A percentile compares a stretch with the other conserved stretches of the same genome.
These are phyloP conservation scores for Gnaphalium uliginosum DNA, from an alignment of 129 eudicot species.

Conservation along the genomic window DNA sequence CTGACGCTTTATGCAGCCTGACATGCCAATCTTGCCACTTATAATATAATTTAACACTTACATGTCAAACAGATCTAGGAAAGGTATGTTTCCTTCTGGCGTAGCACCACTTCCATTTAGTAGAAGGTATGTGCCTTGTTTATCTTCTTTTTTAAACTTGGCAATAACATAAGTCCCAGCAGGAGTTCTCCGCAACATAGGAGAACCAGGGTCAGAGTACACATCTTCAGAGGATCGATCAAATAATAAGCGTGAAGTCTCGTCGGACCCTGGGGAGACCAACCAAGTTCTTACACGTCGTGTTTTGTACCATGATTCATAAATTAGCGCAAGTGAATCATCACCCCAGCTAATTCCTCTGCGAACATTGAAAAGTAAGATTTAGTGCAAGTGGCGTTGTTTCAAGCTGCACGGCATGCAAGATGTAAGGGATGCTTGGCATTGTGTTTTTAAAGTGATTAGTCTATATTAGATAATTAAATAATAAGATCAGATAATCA, in stretches of 20 bases:
- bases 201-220: slow-evolving; percentile 99
- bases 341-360: slow-evolving; percentile 98
- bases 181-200: slow-evolving; percentile 83
- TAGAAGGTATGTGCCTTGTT: slow-evolving; percentile 55
- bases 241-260: slow-evolving; percentile 69
- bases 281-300: slow-evolving; percentile 78
- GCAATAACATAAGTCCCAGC: slow-evolving; percentile 85
- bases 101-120: slow-evolving; percentile 96
- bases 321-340: slow-evolving; percentile 87
- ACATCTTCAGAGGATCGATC: slow-evolving; percentile 97
- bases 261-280: slow-evolving; percentile 65
- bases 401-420: neutral
- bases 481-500: neutral
- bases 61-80: slow-evolving; percentile 90
- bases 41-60: slow-evolving; percentile 40
- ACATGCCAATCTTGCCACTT: slow-evolving; percentile 1
- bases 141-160: slow-evolving; percentile 69
- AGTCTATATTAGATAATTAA: neutral
- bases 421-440: neutral
- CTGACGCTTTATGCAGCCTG: neutral
- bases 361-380: slow-evolving; percentile 24
- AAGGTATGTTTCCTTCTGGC: slow-evolving; percentile 90
- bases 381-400: neutral
- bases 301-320: slow-evolving; percentile 96
- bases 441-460: neutral